Conservation (phyloP, 331 rosid genomes). For the Spiraea crenata region DNA sequence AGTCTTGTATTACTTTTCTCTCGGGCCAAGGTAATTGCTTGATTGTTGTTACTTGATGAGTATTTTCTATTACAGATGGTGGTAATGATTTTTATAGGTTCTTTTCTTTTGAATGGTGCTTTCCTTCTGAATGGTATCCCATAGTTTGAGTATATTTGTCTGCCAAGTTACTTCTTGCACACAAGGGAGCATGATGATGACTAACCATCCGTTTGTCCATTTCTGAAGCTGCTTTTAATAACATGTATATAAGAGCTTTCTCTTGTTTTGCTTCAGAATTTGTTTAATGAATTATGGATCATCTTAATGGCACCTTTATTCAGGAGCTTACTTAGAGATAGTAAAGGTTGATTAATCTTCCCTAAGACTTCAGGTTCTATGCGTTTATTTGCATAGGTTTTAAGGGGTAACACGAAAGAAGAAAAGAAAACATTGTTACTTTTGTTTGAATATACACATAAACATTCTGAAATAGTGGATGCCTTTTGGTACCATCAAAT, state of each 20-base stretch:
- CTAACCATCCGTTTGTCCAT: background rate
- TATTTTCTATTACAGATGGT: constrained; percentile 22
- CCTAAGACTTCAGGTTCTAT: background rate
- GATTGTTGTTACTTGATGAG: constrained; percentile 15
- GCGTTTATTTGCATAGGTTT: background rate
- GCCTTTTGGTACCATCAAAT: background rate
- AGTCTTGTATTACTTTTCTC: constrained; percentile 76
- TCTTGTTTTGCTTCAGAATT: background rate
- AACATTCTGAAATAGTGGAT: background rate
- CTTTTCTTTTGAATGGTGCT: background rate
- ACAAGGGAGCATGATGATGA: background rate
- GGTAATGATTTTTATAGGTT: background rate
- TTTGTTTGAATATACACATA: background rate
- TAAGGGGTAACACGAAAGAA: background rate
- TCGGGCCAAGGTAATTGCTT: constrained; percentile 63
- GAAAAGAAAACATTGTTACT: background rate
- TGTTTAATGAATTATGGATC: background rate
- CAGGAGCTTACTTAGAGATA: background rate
- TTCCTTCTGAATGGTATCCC: background rate
- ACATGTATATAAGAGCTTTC: background rate
- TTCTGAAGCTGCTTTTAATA: background rate
- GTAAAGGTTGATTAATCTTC: background rate
- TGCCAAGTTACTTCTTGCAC: background rate
- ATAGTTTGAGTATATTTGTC: background rate
- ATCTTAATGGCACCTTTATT: background rate